Evolutionary conservation across 2,329 filamentous ascomycete genomes (phyloP), one percentile per base, ranked within the genome.

Genomic region (Neospermospora avenae): DNA sequence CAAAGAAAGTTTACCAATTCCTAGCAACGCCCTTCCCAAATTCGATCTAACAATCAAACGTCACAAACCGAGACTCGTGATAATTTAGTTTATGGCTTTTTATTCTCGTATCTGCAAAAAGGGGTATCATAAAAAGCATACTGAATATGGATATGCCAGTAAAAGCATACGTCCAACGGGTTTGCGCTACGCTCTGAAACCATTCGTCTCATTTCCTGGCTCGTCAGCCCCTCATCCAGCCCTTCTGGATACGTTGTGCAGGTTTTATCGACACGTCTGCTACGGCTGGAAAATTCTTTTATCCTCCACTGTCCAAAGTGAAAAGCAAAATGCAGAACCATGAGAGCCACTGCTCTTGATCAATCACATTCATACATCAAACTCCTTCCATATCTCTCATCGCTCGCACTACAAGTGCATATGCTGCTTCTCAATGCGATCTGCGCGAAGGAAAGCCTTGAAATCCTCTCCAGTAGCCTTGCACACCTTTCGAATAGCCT

Each of bases 131-230:
- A 37, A 13, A 35, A 51, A 37, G 35, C 31, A 37, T 35, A 6
- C 28, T 37, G 48, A 31, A 51, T 37, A 51, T 37, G 31, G n/a
- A n/a, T 37, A 28, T 5, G 28, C 22, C 31, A 20, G 48, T n/a
- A n/a, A n/a, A n/a, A n/a, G 35, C 18, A 51, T 51, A 51, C 48
- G 35, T 51, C 48, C 48, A 51, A 51, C 10, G 48, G 34, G 28
- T 18, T 31, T 18, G 48, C 11, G 25, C 28, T 28, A 51, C 28
- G 28, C 31, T 8, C 20, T 51, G 39, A 22, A n/a, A 34, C 16
- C 25, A 28, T 49, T 49, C 46, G 16, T 28, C 4, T 49, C 20
- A 13, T 51, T 51, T 51, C 34, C 8, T 51, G 48, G 11, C 31
- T 35, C 28, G 28, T 51, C 48, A 51, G 28, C 20, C 48, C 48